These are phyloP conservation scores for Geosmithia flava DNA, from an alignment of 2,329 filamentous ascomycete species.

Conservation along the genomic window DNA sequence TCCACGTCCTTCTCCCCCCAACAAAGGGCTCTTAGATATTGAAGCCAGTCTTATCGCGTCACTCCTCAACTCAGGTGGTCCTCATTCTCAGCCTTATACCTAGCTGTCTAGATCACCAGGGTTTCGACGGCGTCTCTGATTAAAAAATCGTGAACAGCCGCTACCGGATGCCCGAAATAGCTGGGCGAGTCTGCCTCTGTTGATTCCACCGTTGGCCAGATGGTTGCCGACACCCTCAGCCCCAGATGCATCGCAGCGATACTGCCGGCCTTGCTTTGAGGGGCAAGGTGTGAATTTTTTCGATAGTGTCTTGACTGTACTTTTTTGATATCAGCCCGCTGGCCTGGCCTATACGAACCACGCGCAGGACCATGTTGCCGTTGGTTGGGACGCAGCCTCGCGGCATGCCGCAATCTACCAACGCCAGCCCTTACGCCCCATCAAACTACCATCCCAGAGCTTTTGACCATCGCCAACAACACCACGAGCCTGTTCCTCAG, in stretches of 20 bases:
- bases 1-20: background rate
- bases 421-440: constrained; percentile 20
- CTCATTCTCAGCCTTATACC: background rate
- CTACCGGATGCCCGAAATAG: background rate
- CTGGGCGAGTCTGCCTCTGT: background rate
- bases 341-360: background rate
- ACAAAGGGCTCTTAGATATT: background rate
- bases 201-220: constrained; percentile 1
- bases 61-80: background rate
- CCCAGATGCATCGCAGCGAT: constrained; percentile 26
- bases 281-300: constrained; percentile 25
- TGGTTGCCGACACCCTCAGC: constrained; percentile 12
- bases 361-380: constrained; percentile 29
- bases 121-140: background rate
- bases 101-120: background rate
- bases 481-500: constrained; percentile 5
- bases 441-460: constrained; percentile 8
- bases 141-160: background rate
- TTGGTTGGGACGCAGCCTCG: constrained; percentile 37
- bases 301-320: background rate
- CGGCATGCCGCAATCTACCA: constrained; percentile 31
- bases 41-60: background rate
- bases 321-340: background rate
- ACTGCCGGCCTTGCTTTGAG: constrained; percentile 27
- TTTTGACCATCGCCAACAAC: constrained; percentile 5